phyloP scores from a whole-genome alignment of 495 filamentous ascomycete species.

The Annulohypoxylon bovei region DNA sequence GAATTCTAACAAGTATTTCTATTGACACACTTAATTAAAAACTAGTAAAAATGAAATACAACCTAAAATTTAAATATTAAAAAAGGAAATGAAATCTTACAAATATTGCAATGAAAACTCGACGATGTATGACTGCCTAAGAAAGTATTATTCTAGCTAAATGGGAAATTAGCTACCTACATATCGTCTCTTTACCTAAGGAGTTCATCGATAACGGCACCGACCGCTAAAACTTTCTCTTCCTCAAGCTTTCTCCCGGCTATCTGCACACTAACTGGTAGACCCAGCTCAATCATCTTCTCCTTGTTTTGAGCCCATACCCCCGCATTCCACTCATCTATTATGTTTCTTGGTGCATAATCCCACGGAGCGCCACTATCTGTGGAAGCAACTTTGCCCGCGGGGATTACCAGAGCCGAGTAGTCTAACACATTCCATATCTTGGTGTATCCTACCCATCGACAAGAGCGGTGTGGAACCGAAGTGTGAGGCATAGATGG shows the following conservation, averaged over 20 bases:
- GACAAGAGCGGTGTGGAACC: constrained; percentile 43
- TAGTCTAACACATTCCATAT: constrained; percentile 72
- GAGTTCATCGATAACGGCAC: constrained; percentile 72
- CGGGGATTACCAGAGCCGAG: constrained; percentile 73
- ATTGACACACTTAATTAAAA: no score
- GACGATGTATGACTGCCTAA: no score
- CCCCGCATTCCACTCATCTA: constrained; percentile 48
- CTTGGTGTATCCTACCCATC: constrained; percentile 46
- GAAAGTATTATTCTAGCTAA: not conserved
- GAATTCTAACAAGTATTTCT: no score
- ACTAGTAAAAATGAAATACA: no score
- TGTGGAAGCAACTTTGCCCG: constrained; percentile 44
- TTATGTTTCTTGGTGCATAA: constrained; percentile 55
- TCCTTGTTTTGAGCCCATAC: constrained; percentile 65
- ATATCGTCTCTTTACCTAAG: constrained; percentile 45
- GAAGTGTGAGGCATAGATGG: constrained; percentile 49
- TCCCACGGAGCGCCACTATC: constrained; percentile 48
- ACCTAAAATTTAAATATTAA: no score
- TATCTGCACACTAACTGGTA: constrained; percentile 81
- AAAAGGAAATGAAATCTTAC: no score
- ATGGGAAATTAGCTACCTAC: not conserved
- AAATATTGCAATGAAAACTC: no score
- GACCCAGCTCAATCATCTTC: constrained; percentile 73
- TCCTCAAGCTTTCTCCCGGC: constrained; percentile 79
- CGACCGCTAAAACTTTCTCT: constrained; percentile 80